Percentiles rank a stretch among this genome's conserved stretches.
Conservation (phyloP, 306 rosid genomes). For the Cicer yamashitae region DNA sequence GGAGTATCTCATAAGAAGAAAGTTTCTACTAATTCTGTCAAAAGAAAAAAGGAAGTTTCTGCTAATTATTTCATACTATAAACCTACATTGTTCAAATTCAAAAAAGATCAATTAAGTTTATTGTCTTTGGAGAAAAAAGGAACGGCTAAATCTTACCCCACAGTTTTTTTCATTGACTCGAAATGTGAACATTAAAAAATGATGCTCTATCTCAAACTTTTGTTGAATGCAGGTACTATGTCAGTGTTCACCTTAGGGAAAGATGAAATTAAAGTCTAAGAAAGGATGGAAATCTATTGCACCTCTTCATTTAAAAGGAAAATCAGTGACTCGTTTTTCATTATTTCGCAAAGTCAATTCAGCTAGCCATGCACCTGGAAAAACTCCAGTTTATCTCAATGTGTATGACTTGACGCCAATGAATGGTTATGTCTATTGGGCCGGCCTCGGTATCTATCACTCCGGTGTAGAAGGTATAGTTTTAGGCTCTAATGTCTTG, state of each 20-base stretch:
- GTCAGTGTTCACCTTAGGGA: slow-evolving; percentile 41
- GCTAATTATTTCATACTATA: slow-evolving; percentile 6
- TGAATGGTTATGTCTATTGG: slow-evolving; percentile 96
- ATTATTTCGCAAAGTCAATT: slow-evolving; percentile 70
- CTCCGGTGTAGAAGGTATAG: slow-evolving; percentile 94
- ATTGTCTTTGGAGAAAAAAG: neutral
- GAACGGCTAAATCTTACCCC: neutral
- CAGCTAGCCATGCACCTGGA: slow-evolving; percentile 65
- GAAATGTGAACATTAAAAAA: slow-evolving; percentile 21
- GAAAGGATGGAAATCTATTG: slow-evolving; percentile 81
- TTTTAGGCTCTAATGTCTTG: slow-evolving; percentile 23
- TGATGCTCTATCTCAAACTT: slow-evolving; percentile 33
- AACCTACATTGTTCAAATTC: neutral
- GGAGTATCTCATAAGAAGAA: neutral
- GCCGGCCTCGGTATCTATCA: slow-evolving; percentile 96
- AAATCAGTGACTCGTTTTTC: slow-evolving; percentile 76
- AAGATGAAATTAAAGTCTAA: slow-evolving; percentile 77
- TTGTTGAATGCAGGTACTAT: slow-evolving; percentile 52
- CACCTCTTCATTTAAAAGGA: slow-evolving; percentile 75
- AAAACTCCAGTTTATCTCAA: slow-evolving; percentile 87
- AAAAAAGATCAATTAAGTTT: neutral
- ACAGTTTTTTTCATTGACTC: neutral
- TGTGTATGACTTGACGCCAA: slow-evolving; percentile 92
- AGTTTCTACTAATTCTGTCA: no score
- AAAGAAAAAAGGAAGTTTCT: neutral